Evolutionary conservation across 805 yeast species (phyloP).

Genomic region (Teunomyces gatunensis): DNA sequence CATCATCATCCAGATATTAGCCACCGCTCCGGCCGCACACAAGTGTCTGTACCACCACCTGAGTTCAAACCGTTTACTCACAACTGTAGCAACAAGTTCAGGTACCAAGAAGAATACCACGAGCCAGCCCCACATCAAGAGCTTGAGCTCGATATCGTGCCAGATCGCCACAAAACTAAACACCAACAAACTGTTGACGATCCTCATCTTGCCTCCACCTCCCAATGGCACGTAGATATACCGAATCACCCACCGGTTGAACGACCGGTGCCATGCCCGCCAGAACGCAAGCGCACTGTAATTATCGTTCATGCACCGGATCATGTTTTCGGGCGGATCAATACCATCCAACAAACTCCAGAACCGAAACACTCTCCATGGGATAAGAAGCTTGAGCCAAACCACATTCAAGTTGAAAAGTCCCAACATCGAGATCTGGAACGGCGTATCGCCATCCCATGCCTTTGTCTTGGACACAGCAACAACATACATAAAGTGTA

Average conservation of each 20-base stretch:
- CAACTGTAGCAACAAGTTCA: conserved; percentile 63
- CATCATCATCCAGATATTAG: conserved; percentile 97
- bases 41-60: conserved; percentile 74
- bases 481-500: conserved; percentile 89
- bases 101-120: conserved; percentile 85
- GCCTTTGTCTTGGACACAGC: conserved; percentile 89
- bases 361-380: conserved; percentile 92
- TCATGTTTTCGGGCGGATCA: conserved; percentile 97
- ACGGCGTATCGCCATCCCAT: conserved; percentile 86
- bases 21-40: conserved; percentile 85
- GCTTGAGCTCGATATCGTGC: conserved; percentile 92
- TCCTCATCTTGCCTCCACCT: conserved; percentile 65
- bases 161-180: conserved; percentile 95
- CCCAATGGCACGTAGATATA: conserved; percentile 92
- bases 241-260: conserved; percentile 83
- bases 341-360: conserved; percentile 93
- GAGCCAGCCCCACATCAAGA: conserved; percentile 95
- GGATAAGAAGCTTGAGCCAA: conserved; percentile 89
- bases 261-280: conserved; percentile 98
- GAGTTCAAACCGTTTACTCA: conserved; percentile 38
- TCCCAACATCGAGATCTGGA: conserved; percentile 93
- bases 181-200: conserved; percentile 76
- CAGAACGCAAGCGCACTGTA: conserved; percentile 93
- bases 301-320: conserved; percentile 92
- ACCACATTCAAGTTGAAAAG: conserved; percentile 84